These are phyloP conservation scores for Erodium chrysanthum DNA, from an alignment of 441 rosid genomes.

Conservation along the genomic window DNA sequence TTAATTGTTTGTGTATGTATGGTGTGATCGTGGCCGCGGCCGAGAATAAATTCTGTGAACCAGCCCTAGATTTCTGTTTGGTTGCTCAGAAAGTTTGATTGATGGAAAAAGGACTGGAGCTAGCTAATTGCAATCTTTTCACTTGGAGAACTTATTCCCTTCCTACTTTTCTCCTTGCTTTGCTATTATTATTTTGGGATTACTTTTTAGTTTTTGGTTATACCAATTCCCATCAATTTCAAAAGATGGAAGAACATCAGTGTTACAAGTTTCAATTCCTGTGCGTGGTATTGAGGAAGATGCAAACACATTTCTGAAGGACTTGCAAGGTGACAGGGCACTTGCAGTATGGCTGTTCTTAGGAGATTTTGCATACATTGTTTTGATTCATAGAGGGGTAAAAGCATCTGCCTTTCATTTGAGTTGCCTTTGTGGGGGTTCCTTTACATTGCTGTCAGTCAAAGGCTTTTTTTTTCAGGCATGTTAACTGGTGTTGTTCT, in stretches of 20 bases:
- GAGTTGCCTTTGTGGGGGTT: background rate
- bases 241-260: background rate
- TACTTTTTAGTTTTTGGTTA: background rate
- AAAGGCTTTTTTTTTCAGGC: background rate
- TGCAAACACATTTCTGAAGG: background rate
- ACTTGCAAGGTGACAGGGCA: background rate
- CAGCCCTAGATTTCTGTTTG: background rate
- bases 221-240: background rate
- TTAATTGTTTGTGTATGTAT: too few relatives aligned
- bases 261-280: background rate
- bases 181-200: background rate
- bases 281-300: background rate
- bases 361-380: background rate
- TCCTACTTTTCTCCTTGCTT: background rate
- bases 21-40: background rate
- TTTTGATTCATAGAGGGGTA: background rate
- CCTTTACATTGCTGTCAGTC: background rate
- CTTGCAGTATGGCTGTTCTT: background rate
- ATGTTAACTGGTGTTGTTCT: background rate
- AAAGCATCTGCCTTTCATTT: background rate
- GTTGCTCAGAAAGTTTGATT: background rate
- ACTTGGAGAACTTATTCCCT: background rate
- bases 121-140: background rate
- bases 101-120: background rate
- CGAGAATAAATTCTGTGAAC: background rate